Evolutionary conservation across 257 asterid species (phyloP), one percentile per base, ranked within the genome.

Genomic region (Solanum chmielewskii): DNA sequence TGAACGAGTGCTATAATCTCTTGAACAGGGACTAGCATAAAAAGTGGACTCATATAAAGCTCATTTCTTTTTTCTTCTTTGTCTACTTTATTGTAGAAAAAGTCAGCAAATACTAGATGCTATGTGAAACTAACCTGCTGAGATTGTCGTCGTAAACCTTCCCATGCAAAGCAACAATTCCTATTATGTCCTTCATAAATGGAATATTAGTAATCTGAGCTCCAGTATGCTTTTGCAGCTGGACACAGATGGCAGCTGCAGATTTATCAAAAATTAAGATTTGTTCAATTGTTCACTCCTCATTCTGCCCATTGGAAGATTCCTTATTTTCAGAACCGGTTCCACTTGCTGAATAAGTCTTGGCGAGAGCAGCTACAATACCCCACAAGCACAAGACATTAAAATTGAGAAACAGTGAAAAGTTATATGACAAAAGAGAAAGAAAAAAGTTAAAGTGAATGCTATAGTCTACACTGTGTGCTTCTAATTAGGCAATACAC

Each of bases 111-210:
- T 31, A 83, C 83, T 37, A 47, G 77, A 60, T 49, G 83, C 25
- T 35, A 70, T 83, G 88, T 13, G 83, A 90, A 87, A 88, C 91
- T 68, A 90, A 95, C 99, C 98, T 91, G 96, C 96, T 95, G 70
- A 96, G 93, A 87, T 90, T 92, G 80, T 88, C 92, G 86, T 94
- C 96, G 14, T 92, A 95, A 85, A 94, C 91, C 81, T 88, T 93
- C 82, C 97, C 98, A 86, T 95, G 98, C 49, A 93, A 90, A 69
- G 97, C 97, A 91, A 94, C 97, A 77, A 93, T 44, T 77, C 99
- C 99, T 11, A 94, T 73, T 90, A 94, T 93, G 81, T 94, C 98
- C 88, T 93, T 92, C 56, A 89, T 88, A 86, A 9, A 89, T 89
- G 56, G 27, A 27, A 27, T 27, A 27, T 27, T 27, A 27, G 27